These are phyloP conservation scores for Camellia granthamiana DNA, from an alignment of 148 eudicot species.

Conservation along the genomic window DNA sequence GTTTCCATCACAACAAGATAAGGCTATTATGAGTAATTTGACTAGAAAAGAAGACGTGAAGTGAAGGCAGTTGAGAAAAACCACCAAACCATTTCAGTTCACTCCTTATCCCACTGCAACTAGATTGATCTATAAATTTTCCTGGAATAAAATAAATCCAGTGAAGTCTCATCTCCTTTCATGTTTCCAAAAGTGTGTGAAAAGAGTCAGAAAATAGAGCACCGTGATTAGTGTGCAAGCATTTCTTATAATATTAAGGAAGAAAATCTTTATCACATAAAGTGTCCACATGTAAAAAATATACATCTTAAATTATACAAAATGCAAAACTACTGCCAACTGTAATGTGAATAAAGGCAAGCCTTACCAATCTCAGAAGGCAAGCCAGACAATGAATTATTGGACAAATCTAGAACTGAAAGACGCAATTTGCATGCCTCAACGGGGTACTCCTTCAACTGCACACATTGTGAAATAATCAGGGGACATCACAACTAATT, in stretches of 20 bases:
- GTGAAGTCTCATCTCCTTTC: not conserved
- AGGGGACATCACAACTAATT: not conserved
- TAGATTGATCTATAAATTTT: not conserved
- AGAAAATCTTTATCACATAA: not conserved
- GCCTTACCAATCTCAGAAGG: conserved; percentile 92
- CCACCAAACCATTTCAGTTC: not conserved
- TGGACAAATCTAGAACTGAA: conserved; percentile 84
- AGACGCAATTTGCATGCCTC: conserved; percentile 83
- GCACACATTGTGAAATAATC: conserved; percentile 27
- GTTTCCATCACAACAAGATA: not conserved
- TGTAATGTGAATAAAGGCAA: conserved; percentile 15
- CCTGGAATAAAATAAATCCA: not conserved
- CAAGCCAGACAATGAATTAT: conserved; percentile 90
- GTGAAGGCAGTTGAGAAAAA: not conserved
- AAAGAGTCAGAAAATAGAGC: not conserved
- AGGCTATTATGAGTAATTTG: not conserved
- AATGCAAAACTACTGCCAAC: not conserved
- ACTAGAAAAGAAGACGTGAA: not conserved
- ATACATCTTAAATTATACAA: not conserved
- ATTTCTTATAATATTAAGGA: not conserved
- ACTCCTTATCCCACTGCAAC: not conserved
- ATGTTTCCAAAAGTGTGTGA: not conserved
- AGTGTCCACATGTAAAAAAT: conserved; percentile 6
- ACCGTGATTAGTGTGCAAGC: not conserved
- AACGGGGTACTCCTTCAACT: conserved; percentile 82